phyloP scores from a whole-genome alignment of 2,329 filamentous ascomycete genomes.

The Aspergillus caelatus region DNA sequence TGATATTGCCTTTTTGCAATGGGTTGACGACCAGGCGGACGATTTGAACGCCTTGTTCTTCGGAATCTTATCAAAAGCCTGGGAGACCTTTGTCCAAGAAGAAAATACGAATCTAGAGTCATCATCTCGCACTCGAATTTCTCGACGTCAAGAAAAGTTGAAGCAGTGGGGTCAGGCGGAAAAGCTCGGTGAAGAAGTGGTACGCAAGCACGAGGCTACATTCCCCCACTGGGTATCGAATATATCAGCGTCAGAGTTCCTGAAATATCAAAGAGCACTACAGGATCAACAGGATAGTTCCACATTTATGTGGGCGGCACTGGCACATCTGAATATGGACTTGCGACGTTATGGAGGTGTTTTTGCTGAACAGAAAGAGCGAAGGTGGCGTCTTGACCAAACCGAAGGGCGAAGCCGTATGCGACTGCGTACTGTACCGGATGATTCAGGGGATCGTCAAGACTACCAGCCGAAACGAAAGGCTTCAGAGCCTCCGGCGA shows the following conservation, averaged over 20 bases:
- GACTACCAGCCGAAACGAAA: constrained; percentile 85
- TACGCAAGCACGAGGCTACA: constrained; percentile 81
- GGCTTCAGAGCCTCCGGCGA: constrained; percentile 54
- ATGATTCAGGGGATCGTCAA: constrained; percentile 68
- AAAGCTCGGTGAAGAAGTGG: constrained; percentile 67
- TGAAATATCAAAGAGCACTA: constrained; percentile 83
- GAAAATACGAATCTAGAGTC: constrained; percentile 84
- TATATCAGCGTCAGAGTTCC: constrained; percentile 87
- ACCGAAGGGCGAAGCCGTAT: constrained; percentile 96
- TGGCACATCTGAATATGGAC: constrained; percentile 77
- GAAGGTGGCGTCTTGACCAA: constrained; percentile 90
- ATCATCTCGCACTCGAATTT: constrained; percentile 68
- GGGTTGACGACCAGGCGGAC: constrained; percentile 80
- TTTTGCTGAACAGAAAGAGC: constrained; percentile 65
- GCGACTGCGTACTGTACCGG: constrained; percentile 83
- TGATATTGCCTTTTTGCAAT: constrained; percentile 81
- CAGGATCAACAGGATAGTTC: constrained; percentile 95
- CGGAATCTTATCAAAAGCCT: constrained; percentile 75
- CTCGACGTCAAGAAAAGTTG: constrained; percentile 79
- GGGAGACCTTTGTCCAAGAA: constrained; percentile 82
- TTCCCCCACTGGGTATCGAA: constrained; percentile 94
- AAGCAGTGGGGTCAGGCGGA: constrained; percentile 77
- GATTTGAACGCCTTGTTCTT: constrained; percentile 84
- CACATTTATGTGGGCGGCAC: constrained; percentile 73
- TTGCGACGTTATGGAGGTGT: constrained; percentile 79